Evolutionary conservation across 2,329 filamentous ascomycete genomes (phyloP), one percentile per base, ranked within the genome.

Genomic region (Tolypocladium inflatum): DNA sequence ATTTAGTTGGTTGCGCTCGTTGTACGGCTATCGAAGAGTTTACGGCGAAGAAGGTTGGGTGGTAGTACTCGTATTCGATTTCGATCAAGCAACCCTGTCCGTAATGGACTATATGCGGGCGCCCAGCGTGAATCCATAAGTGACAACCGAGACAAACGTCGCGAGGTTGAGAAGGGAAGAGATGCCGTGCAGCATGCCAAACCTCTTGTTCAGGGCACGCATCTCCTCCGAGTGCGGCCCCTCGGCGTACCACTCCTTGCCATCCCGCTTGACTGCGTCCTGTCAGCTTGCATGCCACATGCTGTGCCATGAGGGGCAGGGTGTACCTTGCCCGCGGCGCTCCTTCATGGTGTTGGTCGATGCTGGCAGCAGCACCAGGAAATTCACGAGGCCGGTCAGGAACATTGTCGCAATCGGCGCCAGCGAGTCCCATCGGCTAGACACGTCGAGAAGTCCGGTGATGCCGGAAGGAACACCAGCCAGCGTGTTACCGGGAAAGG

Each of bases 201-300:
- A 97, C 62, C 78, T 80, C 74, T 85, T 89, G 78, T 93, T 96
- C 65, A 96, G 73, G 10, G 78, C 79, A 64, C 84, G 73, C 92
- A 97, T 97, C 76, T 93, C 90, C 64, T 86, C 80, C 6, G 89
- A 94, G 67, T 96, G 90, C 43, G 91, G 89, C 1, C 86, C 81
- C 56, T 83, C 76, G 63, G 96, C 91, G 67, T 88, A 89, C 72
- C 86, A 90, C 70, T 88, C 89, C 80, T 96, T 97, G 57, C 91
- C 91, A 70, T 97, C 93, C 66, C 87, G 85, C 61, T 88, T 91
- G 78, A 93, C 92, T 86, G 60, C 50, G 57, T 11, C 52, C 35
- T 55, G 43, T 70, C 54, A 71, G 61, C 41, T 26, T 45, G 11
- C 19, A n/a, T 21, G 17, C 30, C 19, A n/a, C 48, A 35, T 52